Conservation (phyloP, 2,329 filamentous ascomycete species). For the Verruconis gallopava region DNA sequence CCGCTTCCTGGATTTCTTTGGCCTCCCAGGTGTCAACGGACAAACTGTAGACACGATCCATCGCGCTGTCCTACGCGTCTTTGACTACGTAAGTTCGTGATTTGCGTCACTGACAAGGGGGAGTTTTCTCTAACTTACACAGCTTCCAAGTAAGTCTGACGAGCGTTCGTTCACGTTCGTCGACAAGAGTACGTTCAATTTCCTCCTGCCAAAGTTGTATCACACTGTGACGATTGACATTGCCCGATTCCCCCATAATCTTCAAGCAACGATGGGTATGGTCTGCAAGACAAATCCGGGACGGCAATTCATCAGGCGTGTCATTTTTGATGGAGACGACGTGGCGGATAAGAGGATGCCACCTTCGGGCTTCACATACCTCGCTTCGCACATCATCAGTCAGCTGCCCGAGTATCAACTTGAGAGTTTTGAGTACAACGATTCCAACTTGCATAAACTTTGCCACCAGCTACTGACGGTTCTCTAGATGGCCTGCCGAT, state of each 20-base stretch:
- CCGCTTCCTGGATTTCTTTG: neutral
- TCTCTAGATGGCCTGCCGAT: constrained; percentile 3
- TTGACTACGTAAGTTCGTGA: neutral
- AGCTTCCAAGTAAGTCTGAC: constrained; percentile 2
- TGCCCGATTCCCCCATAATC: neutral
- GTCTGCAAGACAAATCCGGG: neutral
- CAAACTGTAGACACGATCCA: neutral
- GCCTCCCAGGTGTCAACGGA: neutral
- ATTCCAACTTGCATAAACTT: too few species aligned
- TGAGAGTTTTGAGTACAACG: constrained; percentile 2
- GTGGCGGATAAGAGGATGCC: neutral
- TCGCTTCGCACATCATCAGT: neutral
- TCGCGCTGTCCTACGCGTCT: neutral
- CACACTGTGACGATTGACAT: constrained; percentile 3
- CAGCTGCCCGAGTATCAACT: neutral
- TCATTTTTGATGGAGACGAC: neutral
- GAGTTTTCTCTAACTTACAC: neutral
- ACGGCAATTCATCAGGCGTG: neutral
- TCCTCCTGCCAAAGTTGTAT: neutral
- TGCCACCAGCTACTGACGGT: too few species aligned
- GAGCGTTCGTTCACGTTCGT: neutral
- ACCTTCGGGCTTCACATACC: neutral
- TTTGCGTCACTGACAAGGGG: neutral
- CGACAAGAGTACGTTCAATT: neutral
- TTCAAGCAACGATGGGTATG: neutral